Evolutionary conservation across 371 early-diverging fungal species (phyloP).

Genomic region (Lichtheimia ramosa): DNA sequence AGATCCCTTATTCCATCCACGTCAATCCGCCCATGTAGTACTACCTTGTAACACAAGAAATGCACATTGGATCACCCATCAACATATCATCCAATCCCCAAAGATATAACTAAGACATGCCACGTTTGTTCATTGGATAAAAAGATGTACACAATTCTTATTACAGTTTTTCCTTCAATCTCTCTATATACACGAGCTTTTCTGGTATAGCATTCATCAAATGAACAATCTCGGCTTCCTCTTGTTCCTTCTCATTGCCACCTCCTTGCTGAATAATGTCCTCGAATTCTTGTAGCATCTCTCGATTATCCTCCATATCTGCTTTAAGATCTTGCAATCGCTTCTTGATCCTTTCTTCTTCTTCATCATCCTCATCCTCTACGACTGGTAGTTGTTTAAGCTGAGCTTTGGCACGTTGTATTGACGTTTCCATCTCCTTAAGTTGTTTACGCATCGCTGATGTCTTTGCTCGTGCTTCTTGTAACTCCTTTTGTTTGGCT

Average conservation of each 20-base stretch:
- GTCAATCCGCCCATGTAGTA: no score
- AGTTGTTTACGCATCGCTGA: not conserved
- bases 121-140: no score
- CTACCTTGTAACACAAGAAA: no score
- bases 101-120: no score
- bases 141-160: no score
- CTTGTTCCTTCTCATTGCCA: not conserved
- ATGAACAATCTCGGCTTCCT: slow-evolving; percentile 1
- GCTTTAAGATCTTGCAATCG: not conserved
- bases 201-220: slow-evolving; percentile 13
- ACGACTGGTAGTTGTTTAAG: not conserved
- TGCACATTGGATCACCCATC: no score
- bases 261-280: not conserved
- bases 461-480: not conserved
- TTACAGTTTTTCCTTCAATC: no score
- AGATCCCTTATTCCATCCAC: no score
- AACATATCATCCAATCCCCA: no score
- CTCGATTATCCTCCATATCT: slow-evolving; percentile 1
- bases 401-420: not conserved
- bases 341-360: not conserved
- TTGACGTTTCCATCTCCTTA: not conserved
- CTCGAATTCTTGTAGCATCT: slow-evolving; percentile 2
- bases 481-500: not conserved
- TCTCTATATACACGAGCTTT: not conserved
- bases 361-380: not conserved